These are phyloP conservation scores for Melampsora larici-populina DNA, from an alignment of 1,284 basidiomycete species.

Conservation along the genomic window DNA sequence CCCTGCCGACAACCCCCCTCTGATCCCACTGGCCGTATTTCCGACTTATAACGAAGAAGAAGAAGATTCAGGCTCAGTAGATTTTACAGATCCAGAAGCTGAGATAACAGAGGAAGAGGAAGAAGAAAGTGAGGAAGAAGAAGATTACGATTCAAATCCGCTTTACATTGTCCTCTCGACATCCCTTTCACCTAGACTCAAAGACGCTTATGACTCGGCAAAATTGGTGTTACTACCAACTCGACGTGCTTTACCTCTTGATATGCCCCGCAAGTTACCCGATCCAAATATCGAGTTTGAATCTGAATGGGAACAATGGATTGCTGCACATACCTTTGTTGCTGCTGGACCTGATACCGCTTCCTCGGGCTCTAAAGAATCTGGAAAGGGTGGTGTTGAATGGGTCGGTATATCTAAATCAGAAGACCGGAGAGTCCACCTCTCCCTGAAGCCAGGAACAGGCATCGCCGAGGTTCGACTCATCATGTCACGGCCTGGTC, in stretches of 20 bases:
- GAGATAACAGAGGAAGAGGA: conserved; percentile 7
- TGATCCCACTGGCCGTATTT: conserved; percentile 40
- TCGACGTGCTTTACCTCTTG: conserved; percentile 42
- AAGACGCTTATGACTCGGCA: conserved; percentile 45
- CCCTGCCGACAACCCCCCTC: background rate
- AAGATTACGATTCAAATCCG: conserved; percentile 44
- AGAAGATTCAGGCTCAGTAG: conserved; percentile 21
- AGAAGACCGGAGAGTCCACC: conserved; percentile 21
- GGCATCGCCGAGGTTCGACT: conserved; percentile 42
- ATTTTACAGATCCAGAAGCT: conserved; percentile 30
- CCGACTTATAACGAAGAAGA: conserved; percentile 34
- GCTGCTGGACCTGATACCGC: conserved; percentile 16
- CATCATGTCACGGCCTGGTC: conserved; percentile 3
- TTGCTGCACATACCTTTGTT: conserved; percentile 43
- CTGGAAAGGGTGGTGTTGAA: conserved; percentile 25
- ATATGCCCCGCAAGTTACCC: conserved; percentile 44
- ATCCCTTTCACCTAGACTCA: conserved; percentile 45
- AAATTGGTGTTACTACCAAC: conserved; percentile 45
- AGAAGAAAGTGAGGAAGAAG: conserved; percentile 44
- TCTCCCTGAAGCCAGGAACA: conserved; percentile 42
- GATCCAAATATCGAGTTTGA: conserved; percentile 43
- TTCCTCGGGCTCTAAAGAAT: conserved; percentile 8
- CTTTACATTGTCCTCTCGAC: conserved; percentile 45
- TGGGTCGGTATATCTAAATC: conserved; percentile 33
- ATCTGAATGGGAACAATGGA: conserved; percentile 44